Base-by-base conservation (phyloP, 306 rosid species). In the Medicago lupulina region DNA sequence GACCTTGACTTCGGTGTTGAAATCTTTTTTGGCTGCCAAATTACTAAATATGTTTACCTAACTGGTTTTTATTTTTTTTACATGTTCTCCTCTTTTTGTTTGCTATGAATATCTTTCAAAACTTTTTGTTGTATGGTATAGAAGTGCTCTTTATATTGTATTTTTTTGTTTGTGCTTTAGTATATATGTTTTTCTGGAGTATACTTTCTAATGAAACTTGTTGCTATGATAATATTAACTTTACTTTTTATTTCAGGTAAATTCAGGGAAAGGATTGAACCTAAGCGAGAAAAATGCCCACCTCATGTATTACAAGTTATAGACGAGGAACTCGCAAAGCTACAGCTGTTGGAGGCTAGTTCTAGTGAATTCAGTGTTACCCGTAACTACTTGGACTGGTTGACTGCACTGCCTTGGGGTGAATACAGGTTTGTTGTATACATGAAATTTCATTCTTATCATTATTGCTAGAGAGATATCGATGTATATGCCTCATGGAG, bases 361-460 rank as follows among this genome's bases (percentile, higher is more conserved):
- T 96, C 98, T 1, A 96, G 99, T 81, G 98, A 95, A 84, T 96
- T 96, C 86, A 92, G 93, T 68, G 99, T 96, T 64, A 96, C 99
- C 11, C 93, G 99, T 67, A 96, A 96, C 85, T 96, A 96, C 83
- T 85, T 96, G 83, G 99, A 96, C 86, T 96, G 99, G 99, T 85
- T 96, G 92, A 96, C 98, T 58, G 95, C 89, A 68, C 90, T 96
- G 57, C 98, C 99, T 49, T 96, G 98, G 98, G 99, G 97, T 82
- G 92, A 88, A 83, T 92, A 88, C 91, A 92, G 99, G 99, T 96
- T 76, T 69, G 82, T 76, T 69, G 82, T 73, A 19, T 76, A 13
- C 59, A 40, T 74, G 41, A 76, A 79, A 61, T 58, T 76, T 62
- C 36, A 18, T 67, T 62, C 61, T 36, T 50, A 57, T 60, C 39